Percentiles rank a stretch among this genome's conserved stretches.
Conservation (phyloP, 352 stramenopile species). For the Globisporangium viniferum region DNA sequence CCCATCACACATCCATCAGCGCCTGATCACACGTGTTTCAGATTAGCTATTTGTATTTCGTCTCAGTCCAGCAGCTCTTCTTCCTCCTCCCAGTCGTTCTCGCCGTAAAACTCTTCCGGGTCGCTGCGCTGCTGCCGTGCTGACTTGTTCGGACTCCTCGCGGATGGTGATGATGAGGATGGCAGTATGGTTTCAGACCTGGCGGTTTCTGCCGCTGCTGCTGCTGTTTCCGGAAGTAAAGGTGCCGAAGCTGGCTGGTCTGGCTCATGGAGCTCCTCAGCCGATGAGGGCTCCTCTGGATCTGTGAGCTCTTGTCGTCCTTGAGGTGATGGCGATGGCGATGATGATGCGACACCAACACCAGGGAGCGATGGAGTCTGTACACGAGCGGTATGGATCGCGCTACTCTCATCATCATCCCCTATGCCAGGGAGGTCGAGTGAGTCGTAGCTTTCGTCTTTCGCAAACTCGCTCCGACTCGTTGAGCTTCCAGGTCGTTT, state of each 20-base stretch:
- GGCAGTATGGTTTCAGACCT: slow-evolving; percentile 1
- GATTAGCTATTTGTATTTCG: background rate
- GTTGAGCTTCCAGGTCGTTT: slow-evolving; percentile 4
- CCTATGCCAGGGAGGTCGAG: slow-evolving; percentile 47
- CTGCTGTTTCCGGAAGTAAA: background rate
- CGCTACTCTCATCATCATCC: slow-evolving; percentile 17
- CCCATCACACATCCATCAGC: background rate
- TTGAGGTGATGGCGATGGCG: background rate
- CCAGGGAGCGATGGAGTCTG: background rate
- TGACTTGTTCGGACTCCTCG: slow-evolving; percentile 12
- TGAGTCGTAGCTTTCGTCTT: slow-evolving; percentile 65
- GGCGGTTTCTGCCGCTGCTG: background rate
- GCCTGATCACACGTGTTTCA: background rate
- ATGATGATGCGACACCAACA: background rate
- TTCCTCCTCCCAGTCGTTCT: slow-evolving; percentile 67
- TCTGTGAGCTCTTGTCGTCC: background rate
- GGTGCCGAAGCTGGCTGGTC: background rate
- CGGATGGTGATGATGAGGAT: slow-evolving; percentile 1
- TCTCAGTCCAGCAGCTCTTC: slow-evolving; percentile 31
- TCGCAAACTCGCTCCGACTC: slow-evolving; percentile 12
- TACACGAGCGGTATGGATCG: background rate
- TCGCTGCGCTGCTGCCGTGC: slow-evolving; percentile 10
- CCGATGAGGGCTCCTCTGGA: background rate
- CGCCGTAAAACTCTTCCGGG: slow-evolving; percentile 49
- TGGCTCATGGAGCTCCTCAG: background rate